phyloP scores from a whole-genome alignment of 306 rosid species.

The Leucaena leucocephala region DNA sequence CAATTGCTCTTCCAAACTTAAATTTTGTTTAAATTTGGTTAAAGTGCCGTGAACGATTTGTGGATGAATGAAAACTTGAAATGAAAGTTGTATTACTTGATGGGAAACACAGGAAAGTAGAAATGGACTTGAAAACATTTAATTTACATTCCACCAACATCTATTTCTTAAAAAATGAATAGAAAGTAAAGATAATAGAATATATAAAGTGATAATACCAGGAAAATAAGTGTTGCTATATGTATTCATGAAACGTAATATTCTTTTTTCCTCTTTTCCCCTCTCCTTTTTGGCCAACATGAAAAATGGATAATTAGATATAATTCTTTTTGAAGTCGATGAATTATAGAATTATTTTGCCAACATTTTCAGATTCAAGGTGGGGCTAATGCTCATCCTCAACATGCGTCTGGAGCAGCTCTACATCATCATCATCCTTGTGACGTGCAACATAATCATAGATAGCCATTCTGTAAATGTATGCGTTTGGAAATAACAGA shows the following conservation, averaged over 20 bases:
- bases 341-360: background rate
- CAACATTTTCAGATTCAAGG: conserved; percentile 52
- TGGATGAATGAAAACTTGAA: background rate
- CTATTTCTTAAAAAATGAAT: background rate
- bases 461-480: conserved; percentile 37
- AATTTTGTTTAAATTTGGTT: background rate
- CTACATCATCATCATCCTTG: conserved; percentile 41
- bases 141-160: background rate
- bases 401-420: conserved; percentile 44
- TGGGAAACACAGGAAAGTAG: background rate
- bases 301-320: background rate
- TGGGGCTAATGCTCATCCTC: conserved; percentile 51
- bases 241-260: background rate
- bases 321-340: background rate
- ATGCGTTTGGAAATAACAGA: conserved; percentile 16
- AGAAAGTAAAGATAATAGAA: background rate
- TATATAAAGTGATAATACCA: background rate
- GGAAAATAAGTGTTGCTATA: conserved; percentile 10
- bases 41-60: background rate
- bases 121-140: background rate
- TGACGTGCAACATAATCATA: conserved; percentile 47
- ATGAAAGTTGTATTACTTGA: background rate
- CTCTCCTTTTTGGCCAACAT: background rate
- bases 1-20: background rate
- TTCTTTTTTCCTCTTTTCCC: background rate